Base-by-base conservation (phyloP, 2,329 filamentous ascomycete species). In the Emydomyces testavorans region DNA sequence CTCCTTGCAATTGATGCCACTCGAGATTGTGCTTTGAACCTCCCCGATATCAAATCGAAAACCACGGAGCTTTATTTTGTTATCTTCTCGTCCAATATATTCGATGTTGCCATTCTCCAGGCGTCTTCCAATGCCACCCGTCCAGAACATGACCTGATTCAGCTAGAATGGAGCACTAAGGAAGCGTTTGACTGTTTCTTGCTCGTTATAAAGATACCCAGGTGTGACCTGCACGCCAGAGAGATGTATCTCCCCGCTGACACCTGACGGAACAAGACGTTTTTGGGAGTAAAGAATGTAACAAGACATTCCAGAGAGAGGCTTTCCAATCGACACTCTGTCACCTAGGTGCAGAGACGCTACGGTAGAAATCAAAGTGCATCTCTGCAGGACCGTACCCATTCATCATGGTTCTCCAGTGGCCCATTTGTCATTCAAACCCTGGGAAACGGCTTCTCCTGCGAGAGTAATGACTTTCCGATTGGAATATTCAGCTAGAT, bases 121-220 rank as follows among this genome's bases (percentile, higher is more conserved):
- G 54, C 65, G 65, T n/a, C 59, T 62, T 3, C 62, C 69, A 1
- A 56, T 47, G 52, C 74, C 71, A 4, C 71, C 71, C 0, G 70
- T 73, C 21, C 57, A 53, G 50, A 69, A 70, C 60, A 68, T 71
- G 2, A 23, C 38, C 16, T 63, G 59, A 1, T 52, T 49, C 1
- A 46, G 41, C 20, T 48, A 42, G 20, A 66, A 52, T 0, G 57
- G 37, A 48, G 70, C 65, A 0, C 53, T 52, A 4, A 62, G 50
- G 32, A 66, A 66, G 50, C 61, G 57, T 1, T 58, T 55, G 2
- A 53, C 55, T 2, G 61, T 64, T 16, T 57, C 48, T 3, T 62
- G 54, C 1, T 57, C 53, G n/a, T 46, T 24, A 35, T 62, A 57
- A 10, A 73, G 53, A 52, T 74, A 74, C 2, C 70, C 71, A 0